Evolutionary conservation across 495 filamentous ascomycete species (phyloP), one percentile per base, ranked within the genome.

Genomic region (Penicillium taxi): DNA sequence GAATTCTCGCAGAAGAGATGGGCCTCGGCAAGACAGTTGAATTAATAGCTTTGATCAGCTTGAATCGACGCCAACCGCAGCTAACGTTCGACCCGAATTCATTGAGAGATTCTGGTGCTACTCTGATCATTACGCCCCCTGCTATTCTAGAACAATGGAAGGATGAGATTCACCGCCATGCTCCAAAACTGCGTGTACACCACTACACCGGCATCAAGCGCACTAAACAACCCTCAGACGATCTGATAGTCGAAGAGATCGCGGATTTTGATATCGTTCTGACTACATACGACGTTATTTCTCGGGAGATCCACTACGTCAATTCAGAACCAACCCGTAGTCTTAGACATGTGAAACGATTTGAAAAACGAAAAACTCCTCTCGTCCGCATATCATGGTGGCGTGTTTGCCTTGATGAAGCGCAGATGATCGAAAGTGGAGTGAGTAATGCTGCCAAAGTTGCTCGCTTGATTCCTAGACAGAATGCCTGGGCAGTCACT

Each of bases 11-110:
- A 0, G 90, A 98, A 57, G 91, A 98, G 60, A 96, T 96, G 91
- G 90, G 90, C 0, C 64, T 98, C 4, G 91, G 91, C 1, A 98
- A 98, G 55, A 96, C 91, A 0, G 75, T 96, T 13, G 91, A 98
- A 55, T 70, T 90, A 33, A 84, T 91, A 29, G 74, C 82, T 2
- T 59, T 96, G 13, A 80, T 94, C 1, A 73, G 72, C 28, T 53
- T 82, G 29, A 79, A 94, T 49, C 63, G 39, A 23, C 68, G 54
- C 6, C n/a, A 22, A 14, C 43, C 45, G 12, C 30, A 45, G 27
- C 12, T 48, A 11, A 56, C 47, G 33, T 27, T 24, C 12, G 61
- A 64, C 32, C 38, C 34, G 30, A 50, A 50, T 23, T 48, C 53
- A 13, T 30, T 69, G 19, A 55, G 42, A 34, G 39, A 42, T 29